phyloP scores from a whole-genome alignment of 768 basidiomycete genomes.

The Russula earlei region DNA sequence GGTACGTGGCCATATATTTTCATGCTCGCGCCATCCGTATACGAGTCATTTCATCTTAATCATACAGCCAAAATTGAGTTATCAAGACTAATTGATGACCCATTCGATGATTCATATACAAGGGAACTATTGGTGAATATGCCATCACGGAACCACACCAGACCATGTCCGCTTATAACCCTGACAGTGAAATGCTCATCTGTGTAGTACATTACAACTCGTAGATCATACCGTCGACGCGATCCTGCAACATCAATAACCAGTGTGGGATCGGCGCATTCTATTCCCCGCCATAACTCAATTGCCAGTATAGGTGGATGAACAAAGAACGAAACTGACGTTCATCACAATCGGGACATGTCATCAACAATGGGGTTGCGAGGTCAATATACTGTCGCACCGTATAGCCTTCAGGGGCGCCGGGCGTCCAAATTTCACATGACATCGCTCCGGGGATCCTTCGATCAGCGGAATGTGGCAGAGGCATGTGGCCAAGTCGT shows the following conservation, averaged over 20 bases:
- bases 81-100: neutral
- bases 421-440: neutral
- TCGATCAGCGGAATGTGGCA: too few relatives aligned
- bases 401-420: neutral
- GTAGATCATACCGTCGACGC: neutral
- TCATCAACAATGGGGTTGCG: neutral
- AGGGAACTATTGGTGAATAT: neutral
- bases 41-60: too few relatives aligned
- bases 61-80: neutral
- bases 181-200: neutral
- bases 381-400: neutral
- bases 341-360: neutral
- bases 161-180: neutral
- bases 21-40: too few relatives aligned
- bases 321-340: neutral
- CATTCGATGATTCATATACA: neutral
- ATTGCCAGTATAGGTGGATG: neutral
- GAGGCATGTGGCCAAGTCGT: too few relatives aligned
- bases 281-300: neutral
- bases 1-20: too few relatives aligned
- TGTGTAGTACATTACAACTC: neutral
- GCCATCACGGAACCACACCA: neutral
- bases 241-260: neutral
- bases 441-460: too few relatives aligned
- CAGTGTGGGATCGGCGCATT: neutral